Conservation (phyloP, 2,329 filamentous ascomycete species). For the Incumbomyces delicatus region DNA sequence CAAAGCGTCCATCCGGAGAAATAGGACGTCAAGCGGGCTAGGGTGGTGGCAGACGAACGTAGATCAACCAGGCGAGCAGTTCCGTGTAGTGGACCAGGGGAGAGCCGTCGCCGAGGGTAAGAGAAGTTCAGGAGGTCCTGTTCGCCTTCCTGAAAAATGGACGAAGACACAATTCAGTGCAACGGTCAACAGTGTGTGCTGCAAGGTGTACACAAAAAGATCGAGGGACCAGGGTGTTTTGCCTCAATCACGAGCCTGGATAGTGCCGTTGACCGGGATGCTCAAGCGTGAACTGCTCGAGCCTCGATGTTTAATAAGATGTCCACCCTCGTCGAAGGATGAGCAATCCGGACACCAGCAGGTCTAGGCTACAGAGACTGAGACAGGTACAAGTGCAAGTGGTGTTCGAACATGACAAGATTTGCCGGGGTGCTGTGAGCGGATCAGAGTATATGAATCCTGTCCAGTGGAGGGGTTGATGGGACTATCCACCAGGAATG, state of each 20-base stretch:
- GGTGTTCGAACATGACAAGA: slow-evolving; percentile 2
- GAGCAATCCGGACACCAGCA: background rate
- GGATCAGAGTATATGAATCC: slow-evolving; percentile 3
- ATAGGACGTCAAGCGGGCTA: slow-evolving; percentile 10
- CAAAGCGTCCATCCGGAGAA: slow-evolving; percentile 8
- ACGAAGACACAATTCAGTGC: background rate
- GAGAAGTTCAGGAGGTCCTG: slow-evolving; percentile 8
- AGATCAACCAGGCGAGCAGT: slow-evolving; percentile 8
- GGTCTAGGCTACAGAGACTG: slow-evolving; percentile 2
- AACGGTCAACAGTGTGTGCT: background rate
- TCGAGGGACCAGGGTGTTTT: background rate
- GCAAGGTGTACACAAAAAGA: slow-evolving; percentile 1
- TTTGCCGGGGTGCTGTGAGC: slow-evolving; percentile 5
- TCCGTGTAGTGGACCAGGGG: slow-evolving; percentile 6
- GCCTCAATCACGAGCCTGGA: background rate
- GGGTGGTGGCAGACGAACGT: slow-evolving; percentile 9
- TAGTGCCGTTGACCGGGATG: background rate
- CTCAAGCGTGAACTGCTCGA: background rate
- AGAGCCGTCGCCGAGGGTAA: slow-evolving; percentile 4
- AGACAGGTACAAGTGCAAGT: background rate
- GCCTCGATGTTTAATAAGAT: background rate
- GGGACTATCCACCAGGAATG: slow-evolving; percentile 3
- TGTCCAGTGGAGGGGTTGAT: slow-evolving; percentile 7
- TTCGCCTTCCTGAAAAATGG: slow-evolving; percentile 5
- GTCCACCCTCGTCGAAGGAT: slow-evolving; percentile 3